phyloP scores from a whole-genome alignment of 192 early-diverging fungal genomes.

The Dissophora ornata region DNA sequence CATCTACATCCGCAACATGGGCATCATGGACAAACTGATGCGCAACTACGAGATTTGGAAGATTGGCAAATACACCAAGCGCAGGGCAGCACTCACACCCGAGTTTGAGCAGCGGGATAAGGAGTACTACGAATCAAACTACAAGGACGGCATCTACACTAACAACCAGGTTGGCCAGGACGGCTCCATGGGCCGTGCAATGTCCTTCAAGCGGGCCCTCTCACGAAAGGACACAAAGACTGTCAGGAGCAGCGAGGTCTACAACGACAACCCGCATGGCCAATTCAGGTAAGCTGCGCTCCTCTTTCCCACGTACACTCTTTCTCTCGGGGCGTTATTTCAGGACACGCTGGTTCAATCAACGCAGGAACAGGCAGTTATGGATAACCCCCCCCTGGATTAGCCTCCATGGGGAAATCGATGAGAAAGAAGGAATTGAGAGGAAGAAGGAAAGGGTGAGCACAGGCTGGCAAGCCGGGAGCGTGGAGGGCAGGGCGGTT shows the following conservation, averaged over 20 bases:
- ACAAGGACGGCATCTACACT: slow-evolving; percentile 58
- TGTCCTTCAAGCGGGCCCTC: slow-evolving; percentile 30
- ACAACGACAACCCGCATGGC: slow-evolving; percentile 42
- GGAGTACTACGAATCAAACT: slow-evolving; percentile 56
- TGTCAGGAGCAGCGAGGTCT: slow-evolving; percentile 51
- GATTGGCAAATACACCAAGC: slow-evolving; percentile 59
- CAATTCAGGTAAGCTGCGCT: slow-evolving; percentile 24
- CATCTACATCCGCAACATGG: slow-evolving; percentile 28
- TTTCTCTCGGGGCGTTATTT: not conserved
- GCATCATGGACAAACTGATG: slow-evolving; percentile 59
- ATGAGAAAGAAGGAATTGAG: too few relatives aligned
- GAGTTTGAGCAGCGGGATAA: slow-evolving; percentile 60
- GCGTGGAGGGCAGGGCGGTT: too few relatives aligned
- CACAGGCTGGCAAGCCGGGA: too few relatives aligned
- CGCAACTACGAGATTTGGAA: slow-evolving; percentile 63
- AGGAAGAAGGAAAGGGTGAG: too few relatives aligned
- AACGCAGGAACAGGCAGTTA: too few relatives aligned
- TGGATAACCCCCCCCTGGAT: too few relatives aligned
- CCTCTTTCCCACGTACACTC: not conserved
- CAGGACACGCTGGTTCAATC: too few relatives aligned
- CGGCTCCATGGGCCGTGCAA: slow-evolving; percentile 20
- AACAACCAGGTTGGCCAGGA: slow-evolving; percentile 31
- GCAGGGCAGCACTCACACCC: slow-evolving; percentile 54
- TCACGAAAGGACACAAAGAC: slow-evolving; percentile 37
- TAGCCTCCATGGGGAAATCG: too few relatives aligned